Evolutionary conservation across 305 asterid species (phyloP), one percentile per base, ranked within the genome.

Genomic region (Striga hermonthica): DNA sequence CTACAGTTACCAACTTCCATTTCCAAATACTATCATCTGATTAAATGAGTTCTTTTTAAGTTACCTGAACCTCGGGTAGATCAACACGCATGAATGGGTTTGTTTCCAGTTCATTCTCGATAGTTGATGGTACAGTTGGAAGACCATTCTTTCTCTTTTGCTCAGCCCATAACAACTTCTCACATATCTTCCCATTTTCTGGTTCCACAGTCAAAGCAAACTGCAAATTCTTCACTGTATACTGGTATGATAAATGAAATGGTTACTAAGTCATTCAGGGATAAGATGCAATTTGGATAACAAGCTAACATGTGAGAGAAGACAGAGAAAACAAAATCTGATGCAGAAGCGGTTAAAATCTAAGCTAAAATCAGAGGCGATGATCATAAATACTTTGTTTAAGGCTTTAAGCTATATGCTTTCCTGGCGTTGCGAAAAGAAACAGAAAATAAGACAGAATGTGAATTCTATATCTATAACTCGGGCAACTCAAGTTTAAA

Each of bases 21-120:
- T 3, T 12, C 0, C 14, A 3, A 11, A 47, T 8, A 7, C 16
- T 6, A 14, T 50, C n/a, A 58, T 59, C 48, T 12, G 13, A 67
- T 34, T 62, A 13, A 35, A 47, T 47, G 45, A 10, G 13, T 53
- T 59, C 22, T 22, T 44, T 34, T 13, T 34, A 7, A 7, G 8
- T 1, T 76, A 93, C 98, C 97, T 93, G 97, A 78, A 93, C 76
- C 72, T 93, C 92, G 1, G 82, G 88, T 55, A 86, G 83, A 79
- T 86, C 94, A 64, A 79, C 97, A 61, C 97, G 95, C 91, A 93
- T 81, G 84, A 93, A 93, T 4, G 99, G 97, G 59, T 93, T 90
- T 3, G 86, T 84, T 81, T 88, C 89, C 39, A 87, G 62, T 72
- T 85, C 98, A 71, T 86, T 91, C 78, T 71, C 83, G 35, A 91